A percentile compares a stretch with the other conserved stretches of the same genome.
Evolutionary conservation across 352 stramenopile species (phyloP).

Genomic region (Phytopythium delawarense): DNA sequence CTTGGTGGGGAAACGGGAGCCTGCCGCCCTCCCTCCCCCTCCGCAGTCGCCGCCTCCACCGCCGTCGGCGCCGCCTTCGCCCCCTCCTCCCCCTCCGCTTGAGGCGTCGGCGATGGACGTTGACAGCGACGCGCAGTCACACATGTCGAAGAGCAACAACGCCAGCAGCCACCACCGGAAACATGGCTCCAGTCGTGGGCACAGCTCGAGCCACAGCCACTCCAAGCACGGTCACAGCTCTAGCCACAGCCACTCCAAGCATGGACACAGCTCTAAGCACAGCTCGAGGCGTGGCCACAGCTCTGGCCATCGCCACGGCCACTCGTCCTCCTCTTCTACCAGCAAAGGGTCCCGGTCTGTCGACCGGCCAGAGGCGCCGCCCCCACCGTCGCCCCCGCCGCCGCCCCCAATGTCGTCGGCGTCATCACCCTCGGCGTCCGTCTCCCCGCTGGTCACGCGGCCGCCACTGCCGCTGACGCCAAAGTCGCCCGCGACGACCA

Average conservation of each 20-base stretch:
- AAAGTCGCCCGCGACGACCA: slow-evolving; percentile 8
- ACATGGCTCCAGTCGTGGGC: too few species aligned
- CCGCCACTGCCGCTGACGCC: slow-evolving; percentile 38
- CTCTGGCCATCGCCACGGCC: background rate
- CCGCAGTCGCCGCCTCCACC: slow-evolving; percentile 14
- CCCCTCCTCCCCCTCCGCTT: slow-evolving; percentile 9
- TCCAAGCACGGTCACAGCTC: background rate
- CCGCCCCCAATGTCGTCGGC: slow-evolving; percentile 4
- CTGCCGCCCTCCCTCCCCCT: background rate
- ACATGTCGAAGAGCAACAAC: background rate
- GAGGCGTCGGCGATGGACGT: background rate
- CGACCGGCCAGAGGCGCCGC: background rate
- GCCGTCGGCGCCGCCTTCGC: slow-evolving; percentile 10
- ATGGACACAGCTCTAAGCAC: slow-evolving; percentile 3
- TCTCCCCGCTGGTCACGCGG: slow-evolving; percentile 27
- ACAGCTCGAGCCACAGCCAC: background rate
- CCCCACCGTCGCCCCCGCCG: slow-evolving; percentile 1
- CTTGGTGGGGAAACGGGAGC: background rate
- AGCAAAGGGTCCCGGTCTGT: background rate
- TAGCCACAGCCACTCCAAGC: too few species aligned
- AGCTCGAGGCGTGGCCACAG: background rate
- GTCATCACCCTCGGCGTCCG: background rate
- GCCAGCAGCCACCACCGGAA: background rate
- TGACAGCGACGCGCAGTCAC: too few species aligned
- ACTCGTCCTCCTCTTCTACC: background rate